Evolutionary conservation across 805 yeast species (phyloP), one percentile per base, ranked within the genome.

Genomic region (Candida xyloterini): DNA sequence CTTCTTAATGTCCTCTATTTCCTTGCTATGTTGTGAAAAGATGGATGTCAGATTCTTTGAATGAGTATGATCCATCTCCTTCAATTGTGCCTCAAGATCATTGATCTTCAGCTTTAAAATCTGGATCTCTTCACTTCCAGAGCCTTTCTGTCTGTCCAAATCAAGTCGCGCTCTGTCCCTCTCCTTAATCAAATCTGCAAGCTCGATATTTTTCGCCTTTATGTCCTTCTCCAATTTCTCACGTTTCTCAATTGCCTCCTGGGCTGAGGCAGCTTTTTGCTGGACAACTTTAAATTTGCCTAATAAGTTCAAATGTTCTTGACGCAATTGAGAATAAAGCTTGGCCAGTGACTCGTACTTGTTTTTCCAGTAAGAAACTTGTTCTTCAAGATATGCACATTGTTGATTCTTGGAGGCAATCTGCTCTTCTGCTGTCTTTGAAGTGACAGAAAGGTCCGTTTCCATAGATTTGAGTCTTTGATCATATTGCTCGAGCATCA

Each of bases 341-440:
- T 87, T 87, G 5, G 96, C 96, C 47, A 90, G 71, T 0, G 93
- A 74, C 56, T 89, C 96, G 63, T 90, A 90, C 66, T 90, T 90
- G 38, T 76, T 77, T 46, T 85, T 79, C 95, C 96, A 90, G 45
- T 76, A 74, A 20, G 62, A 67, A 29, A 84, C 72, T 62, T 89
- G 95, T 38, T 85, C 90, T 53, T 83, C 88, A 32, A 87, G 59
- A 10, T 26, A 27, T 6, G 22, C n/a, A 15, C 15, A 21, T 21
- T 38, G 41, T 7, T 27, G 18, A 50, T 85, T 88, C 53, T 84
- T 87, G 5, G 89, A 73, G 2, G 78, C 78, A 27, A 87, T 62
- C 60, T 87, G 95, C 55, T 79, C 83, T 26, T 78, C 72, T 0
- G 90, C 83, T 27, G 84, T 76, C 46, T 74, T 70, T 38, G 80